Evolutionary conservation across 495 filamentous ascomycete genomes (phyloP).

Genomic region (Podospora bellae-mahoneyi): DNA sequence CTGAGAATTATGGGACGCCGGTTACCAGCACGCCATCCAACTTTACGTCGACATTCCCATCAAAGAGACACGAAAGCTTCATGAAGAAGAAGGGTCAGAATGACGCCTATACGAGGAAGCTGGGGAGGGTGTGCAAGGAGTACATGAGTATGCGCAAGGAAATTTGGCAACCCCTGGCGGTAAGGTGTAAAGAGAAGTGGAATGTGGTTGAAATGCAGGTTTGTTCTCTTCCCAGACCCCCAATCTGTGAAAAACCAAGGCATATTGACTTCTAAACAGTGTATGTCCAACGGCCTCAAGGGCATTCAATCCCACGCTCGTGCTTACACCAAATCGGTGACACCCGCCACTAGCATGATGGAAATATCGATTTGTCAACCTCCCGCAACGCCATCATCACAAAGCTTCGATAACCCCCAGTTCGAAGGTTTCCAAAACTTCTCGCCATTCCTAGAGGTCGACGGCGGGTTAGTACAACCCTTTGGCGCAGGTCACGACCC

Average conservation of each 20-base stretch:
- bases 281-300: conserved; percentile 57
- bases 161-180: conserved; percentile 66
- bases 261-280: conserved; percentile 32
- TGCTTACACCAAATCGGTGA: conserved; percentile 32
- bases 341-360: too few species aligned
- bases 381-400: too few species aligned
- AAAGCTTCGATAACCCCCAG: too few species aligned
- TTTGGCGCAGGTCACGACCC: too few species aligned
- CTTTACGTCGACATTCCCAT: too few species aligned
- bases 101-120: conserved; percentile 64
- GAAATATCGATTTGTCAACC: too few species aligned
- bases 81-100: conserved; percentile 64
- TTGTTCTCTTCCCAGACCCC: conserved; percentile 24
- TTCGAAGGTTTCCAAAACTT: too few species aligned
- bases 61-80: conserved; percentile 68
- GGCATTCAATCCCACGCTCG: conserved; percentile 54
- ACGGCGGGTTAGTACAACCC: too few species aligned
- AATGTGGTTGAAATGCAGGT: conserved; percentile 67
- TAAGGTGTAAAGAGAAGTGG: conserved; percentile 65
- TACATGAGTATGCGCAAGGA: conserved; percentile 67
- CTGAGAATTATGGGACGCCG: neutral
- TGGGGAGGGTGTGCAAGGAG: conserved; percentile 61
- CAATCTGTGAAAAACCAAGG: too few species aligned
- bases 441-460: too few species aligned
- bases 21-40: neutral